These are phyloP conservation scores for Yarrowia sp. DNA, from an alignment of 805 yeast species.

Conservation along the genomic window DNA sequence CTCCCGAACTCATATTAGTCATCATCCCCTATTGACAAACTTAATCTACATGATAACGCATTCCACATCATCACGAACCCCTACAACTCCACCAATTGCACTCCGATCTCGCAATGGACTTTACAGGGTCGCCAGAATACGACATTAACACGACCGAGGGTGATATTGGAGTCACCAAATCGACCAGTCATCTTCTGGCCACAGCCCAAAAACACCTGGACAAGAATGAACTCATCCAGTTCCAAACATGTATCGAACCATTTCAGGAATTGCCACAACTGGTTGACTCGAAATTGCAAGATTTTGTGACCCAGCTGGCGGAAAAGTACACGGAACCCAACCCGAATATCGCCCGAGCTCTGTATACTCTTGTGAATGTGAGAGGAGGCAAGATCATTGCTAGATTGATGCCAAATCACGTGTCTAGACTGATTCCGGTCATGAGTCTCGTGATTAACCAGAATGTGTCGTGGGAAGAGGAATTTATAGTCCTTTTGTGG, in stretches of 20 bases:
- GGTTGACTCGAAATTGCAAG: slow-evolving; percentile 30
- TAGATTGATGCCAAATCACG: slow-evolving; percentile 59
- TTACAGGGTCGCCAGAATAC: slow-evolving; percentile 25
- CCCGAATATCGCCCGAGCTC: slow-evolving; percentile 35
- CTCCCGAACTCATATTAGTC: too few species aligned
- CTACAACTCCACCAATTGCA: background rate
- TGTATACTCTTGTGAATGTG: slow-evolving; percentile 62
- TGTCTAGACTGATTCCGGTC: slow-evolving; percentile 42
- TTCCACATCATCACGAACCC: background rate
- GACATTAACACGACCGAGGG: slow-evolving; percentile 24
- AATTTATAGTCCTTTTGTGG: slow-evolving; percentile 63
- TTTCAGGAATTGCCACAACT: slow-evolving; percentile 35
- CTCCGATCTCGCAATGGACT: background rate
- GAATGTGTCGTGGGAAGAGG: slow-evolving; percentile 44
- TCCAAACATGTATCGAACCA: slow-evolving; percentile 28
- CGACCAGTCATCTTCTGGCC: slow-evolving; percentile 28
- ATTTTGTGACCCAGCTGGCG: slow-evolving; percentile 22
- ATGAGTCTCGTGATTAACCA: slow-evolving; percentile 13
- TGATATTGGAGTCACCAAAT: slow-evolving; percentile 30
- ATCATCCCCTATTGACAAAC: too few species aligned
- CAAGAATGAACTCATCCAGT: background rate
- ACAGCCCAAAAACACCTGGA: slow-evolving; percentile 2
- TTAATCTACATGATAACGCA: background rate
- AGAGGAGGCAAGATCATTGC: slow-evolving; percentile 61
- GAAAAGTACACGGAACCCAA: slow-evolving; percentile 2